Base-by-base conservation (phyloP, 169 alveolate genomes). In the Pseudocohnilembus persalinus region DNA sequence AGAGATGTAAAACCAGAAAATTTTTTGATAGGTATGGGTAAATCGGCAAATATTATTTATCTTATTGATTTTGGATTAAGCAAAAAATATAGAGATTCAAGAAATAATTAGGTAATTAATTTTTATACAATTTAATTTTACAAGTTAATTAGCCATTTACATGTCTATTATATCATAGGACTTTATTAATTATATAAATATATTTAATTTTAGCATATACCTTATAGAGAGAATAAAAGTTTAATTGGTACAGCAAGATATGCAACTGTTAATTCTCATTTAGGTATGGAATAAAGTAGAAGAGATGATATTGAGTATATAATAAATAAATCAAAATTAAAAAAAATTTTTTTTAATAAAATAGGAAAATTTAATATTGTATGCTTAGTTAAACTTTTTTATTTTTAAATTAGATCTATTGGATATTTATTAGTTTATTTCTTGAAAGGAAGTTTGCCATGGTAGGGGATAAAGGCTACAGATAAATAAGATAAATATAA, bases 201-300 rank as follows among this genome's bases (percentile, higher is more conserved):
- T 32, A 91, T 83, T 64, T 82, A 92, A 0, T 91, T 91, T 31
- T 87, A 85, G 76, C 96, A 93, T 79, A 93, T 93, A 31, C 93
- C 93, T 27, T 89, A 64, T 73, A 74, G 74, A 72, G 91, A 93
- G 32, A 79, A 76, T 4, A 87, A 84, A 31, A 82, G 81, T 68
- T 84, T 91, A 77, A 90, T 90, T 0, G 96, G 96, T 1, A 93
- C 95, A 0, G 94, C 91, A 16, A 73, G 95, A 76, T 93, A 91
- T 77, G 95, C 96, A 0, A 81, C 92, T 28, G 76, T 90, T 0
- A 88, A 88, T 74, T 91, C 95, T 32, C 94, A 91, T 87, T 73
- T 83, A 31, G 96, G 96, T 15, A 85, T 79, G 63, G 95, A 91
- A 77, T 88, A 91, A 85, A 76, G 91, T 29, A 85, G 96, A 82